These are phyloP conservation scores for Eucalyptus guilfoylei DNA, from an alignment of 345 rosid species.

Conservation along the genomic window DNA sequence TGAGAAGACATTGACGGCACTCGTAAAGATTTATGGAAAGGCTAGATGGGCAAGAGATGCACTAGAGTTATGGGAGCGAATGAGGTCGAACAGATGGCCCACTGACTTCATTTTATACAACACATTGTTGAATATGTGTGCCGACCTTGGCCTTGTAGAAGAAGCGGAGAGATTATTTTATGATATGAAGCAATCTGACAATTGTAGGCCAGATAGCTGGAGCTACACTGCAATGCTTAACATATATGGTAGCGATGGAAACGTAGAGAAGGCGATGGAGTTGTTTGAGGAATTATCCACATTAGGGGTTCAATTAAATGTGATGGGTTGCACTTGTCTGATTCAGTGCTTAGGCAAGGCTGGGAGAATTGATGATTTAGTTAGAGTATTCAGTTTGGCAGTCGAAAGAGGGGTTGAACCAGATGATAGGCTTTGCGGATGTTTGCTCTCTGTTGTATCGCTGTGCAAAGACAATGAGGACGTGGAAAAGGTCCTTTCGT, in stretches of 20 bases:
- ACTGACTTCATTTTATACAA: constrained; percentile 77
- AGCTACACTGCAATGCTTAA: constrained; percentile 87
- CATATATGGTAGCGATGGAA: constrained; percentile 66
- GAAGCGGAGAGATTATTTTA: constrained; percentile 73
- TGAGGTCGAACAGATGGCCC: constrained; percentile 64
- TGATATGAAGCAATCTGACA: constrained; percentile 61
- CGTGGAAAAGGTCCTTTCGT: constrained; percentile 42
- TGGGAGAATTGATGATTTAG: constrained; percentile 51
- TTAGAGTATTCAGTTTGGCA: constrained; percentile 37
- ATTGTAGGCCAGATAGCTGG: constrained; percentile 64
- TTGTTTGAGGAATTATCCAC: constrained; percentile 57
- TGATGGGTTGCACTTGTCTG: constrained; percentile 90
- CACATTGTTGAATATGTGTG: constrained; percentile 86
- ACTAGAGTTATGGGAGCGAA: constrained; percentile 64
- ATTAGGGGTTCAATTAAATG: constrained; percentile 49
- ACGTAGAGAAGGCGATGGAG: constrained; percentile 59
- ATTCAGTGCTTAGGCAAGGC: constrained; percentile 77
- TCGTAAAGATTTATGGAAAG: constrained; percentile 79
- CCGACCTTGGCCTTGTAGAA: constrained; percentile 76
- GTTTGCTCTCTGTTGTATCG: constrained; percentile 70
- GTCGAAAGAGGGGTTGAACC: constrained; percentile 47
- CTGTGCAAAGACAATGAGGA: constrained; percentile 50
- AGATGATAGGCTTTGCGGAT: constrained; percentile 83
- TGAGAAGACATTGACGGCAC: constrained; percentile 73
- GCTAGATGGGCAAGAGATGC: constrained; percentile 92